A percentile compares a stretch with the other conserved stretches of the same genome.
Conservation (phyloP, 495 filamentous ascomycete species). For the Aspergillus leporis region DNA sequence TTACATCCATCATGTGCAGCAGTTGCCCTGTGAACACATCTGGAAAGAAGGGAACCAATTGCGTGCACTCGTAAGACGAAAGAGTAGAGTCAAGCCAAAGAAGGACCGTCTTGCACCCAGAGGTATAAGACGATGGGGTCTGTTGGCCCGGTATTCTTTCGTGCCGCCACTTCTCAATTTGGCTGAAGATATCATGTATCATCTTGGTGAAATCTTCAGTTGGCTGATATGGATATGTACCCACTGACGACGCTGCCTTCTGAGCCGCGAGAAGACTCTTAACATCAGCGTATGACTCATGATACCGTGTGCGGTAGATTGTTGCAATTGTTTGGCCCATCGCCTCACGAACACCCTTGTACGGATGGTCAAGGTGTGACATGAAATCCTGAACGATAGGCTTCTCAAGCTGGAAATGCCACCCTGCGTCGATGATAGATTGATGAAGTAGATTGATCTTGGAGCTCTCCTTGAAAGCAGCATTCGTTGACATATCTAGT, state of each 20-base stretch:
- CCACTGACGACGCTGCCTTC: constrained; percentile 76
- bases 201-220: constrained; percentile 70
- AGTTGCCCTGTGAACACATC: constrained; percentile 85
- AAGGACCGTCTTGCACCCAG: constrained; percentile 91
- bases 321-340: constrained; percentile 87
- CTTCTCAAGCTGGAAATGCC: constrained; percentile 94
- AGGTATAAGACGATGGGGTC: constrained; percentile 91
- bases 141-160: constrained; percentile 86
- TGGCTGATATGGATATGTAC: constrained; percentile 79
- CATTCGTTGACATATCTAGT: constrained; percentile 91
- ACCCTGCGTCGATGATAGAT: constrained; percentile 82
- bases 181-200: constrained; percentile 73
- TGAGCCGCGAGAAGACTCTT: constrained; percentile 73
- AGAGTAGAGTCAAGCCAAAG: constrained; percentile 93
- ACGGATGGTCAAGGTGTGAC: constrained; percentile 90
- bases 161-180: constrained; percentile 84
- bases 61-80: constrained; percentile 87
- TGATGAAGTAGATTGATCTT: constrained; percentile 92
- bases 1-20: constrained; percentile 99
- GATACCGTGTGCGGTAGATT: constrained; percentile 86
- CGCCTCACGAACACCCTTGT: constrained; percentile 93
- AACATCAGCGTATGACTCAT: constrained; percentile 86
- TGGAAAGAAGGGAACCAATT: constrained; percentile 88
- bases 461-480: constrained; percentile 97
- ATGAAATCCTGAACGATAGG: constrained; percentile 90